phyloP scores from a whole-genome alignment of 176 grass and related monocot genomes.

The Lolium rigidum region DNA sequence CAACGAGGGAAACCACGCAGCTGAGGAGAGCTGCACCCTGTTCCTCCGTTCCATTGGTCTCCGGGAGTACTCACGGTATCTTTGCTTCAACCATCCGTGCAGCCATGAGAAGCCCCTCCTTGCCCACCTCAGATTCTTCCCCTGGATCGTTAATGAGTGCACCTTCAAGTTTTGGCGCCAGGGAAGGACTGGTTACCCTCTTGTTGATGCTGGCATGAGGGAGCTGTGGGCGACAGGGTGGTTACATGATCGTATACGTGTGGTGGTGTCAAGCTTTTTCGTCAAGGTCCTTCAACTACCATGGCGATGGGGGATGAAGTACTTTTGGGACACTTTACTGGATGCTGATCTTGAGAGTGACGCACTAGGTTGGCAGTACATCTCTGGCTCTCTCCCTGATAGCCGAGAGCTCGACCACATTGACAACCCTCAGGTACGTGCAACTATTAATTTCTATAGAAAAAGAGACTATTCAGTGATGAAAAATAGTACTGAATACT shows the following conservation, averaged over 20 bases:
- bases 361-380: conserved; percentile 98
- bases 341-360: conserved; percentile 99
- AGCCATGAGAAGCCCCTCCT: conserved; percentile 90
- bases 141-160: conserved; percentile 79
- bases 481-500: conserved; percentile 15
- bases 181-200: conserved; percentile 91
- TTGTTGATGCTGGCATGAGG: conserved; percentile 97
- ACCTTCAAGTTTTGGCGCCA: conserved; percentile 94
- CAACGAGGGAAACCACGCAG: conserved; percentile 73
- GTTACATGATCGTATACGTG: conserved; percentile 93
- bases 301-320: conserved; percentile 99
- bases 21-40: conserved; percentile 86
- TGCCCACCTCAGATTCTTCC: conserved; percentile 86
- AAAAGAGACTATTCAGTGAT: not conserved
- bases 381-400: conserved; percentile 92
- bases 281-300: conserved; percentile 96
- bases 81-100: conserved; percentile 90
- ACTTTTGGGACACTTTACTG: conserved; percentile 97
- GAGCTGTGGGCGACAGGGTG: conserved; percentile 98
- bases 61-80: conserved; percentile 88
- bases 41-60: conserved; percentile 89
- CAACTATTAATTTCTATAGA: conserved; percentile 22
- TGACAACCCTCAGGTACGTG: conserved; percentile 93
- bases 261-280: conserved; percentile 94
- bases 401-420: conserved; percentile 86